Conservation (phyloP, 2,329 filamentous ascomycete genomes). For the Teratosphaeria gauchensis region DNA sequence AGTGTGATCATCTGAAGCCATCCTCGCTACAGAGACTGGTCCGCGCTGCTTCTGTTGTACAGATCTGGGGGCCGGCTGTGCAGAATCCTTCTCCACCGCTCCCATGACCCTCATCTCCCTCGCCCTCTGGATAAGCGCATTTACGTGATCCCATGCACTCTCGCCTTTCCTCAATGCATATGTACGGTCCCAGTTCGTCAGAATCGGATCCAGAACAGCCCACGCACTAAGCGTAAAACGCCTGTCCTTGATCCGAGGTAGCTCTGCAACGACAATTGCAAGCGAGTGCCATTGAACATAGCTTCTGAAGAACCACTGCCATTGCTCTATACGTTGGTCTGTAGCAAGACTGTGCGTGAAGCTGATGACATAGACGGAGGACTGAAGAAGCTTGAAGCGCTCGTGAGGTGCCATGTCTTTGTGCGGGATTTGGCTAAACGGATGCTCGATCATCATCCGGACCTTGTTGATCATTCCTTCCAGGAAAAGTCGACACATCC, state of each 20-base stretch:
- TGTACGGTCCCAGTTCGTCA: constrained; percentile 17
- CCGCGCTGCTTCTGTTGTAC: background rate
- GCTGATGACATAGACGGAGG: constrained; percentile 18
- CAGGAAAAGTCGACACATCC: constrained; percentile 14
- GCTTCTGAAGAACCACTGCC: constrained; percentile 18
- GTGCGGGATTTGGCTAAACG: constrained; percentile 11
- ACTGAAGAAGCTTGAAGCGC: constrained; percentile 12
- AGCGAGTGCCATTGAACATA: constrained; percentile 22
- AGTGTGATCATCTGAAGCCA: background rate
- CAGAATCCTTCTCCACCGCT: background rate
- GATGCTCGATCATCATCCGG: constrained; percentile 19
- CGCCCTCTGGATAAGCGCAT: constrained; percentile 16
- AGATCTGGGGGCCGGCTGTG: background rate
- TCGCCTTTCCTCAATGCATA: constrained; percentile 15
- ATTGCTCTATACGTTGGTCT: constrained; percentile 10
- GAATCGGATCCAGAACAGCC: constrained; percentile 18
- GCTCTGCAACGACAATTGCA: constrained; percentile 19
- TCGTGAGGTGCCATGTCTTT: constrained; percentile 12
- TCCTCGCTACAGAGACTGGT: background rate
- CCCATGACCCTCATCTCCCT: constrained; percentile 5
- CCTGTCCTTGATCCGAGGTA: constrained; percentile 14
- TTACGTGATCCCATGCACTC: constrained; percentile 21
- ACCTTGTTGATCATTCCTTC: constrained; percentile 18
- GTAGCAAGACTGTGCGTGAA: constrained; percentile 11
- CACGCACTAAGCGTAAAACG: constrained; percentile 16